Percentiles rank a stretch among this genome's conserved stretches.
phyloP scores from a whole-genome alignment of 2,329 filamentous ascomycete genomes.

The Rasamsonia emersonii region DNA sequence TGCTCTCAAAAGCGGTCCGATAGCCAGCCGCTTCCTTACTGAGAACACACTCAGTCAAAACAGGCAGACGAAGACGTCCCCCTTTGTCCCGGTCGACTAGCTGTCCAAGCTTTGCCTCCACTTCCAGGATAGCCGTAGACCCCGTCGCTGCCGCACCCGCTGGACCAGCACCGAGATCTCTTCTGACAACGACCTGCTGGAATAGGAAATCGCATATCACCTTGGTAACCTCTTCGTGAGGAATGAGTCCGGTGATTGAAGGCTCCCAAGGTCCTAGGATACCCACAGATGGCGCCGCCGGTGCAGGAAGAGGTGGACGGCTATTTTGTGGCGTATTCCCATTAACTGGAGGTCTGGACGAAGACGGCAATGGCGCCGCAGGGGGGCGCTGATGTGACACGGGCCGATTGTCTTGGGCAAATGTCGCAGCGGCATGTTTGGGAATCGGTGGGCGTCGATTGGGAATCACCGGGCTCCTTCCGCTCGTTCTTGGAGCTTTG shows the following conservation, averaged over 20 bases:
- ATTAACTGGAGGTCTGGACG: conserved; percentile 13
- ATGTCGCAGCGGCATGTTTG: conserved; percentile 19
- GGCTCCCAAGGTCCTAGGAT: conserved; percentile 41
- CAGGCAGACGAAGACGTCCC: conserved; percentile 57
- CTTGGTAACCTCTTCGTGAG: conserved; percentile 66
- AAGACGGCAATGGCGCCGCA: conserved; percentile 11
- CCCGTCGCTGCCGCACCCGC: conserved; percentile 49
- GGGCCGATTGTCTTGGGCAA: conserved; percentile 15
- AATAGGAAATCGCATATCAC: conserved; percentile 75
- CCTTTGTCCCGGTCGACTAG: conserved; percentile 66
- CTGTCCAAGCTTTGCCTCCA: conserved; percentile 87
- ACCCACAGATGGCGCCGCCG: conserved; percentile 13
- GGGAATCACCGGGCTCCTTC: conserved; percentile 33
- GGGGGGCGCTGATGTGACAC: conserved; percentile 11
- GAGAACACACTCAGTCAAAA: conserved; percentile 64
- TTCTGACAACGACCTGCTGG: conserved; percentile 57
- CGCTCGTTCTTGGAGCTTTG: conserved; percentile 33
- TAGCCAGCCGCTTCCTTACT: conserved; percentile 43
- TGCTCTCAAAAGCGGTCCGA: conserved; percentile 67
- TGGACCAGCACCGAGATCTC: conserved; percentile 50
- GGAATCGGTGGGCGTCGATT: conserved; percentile 25
- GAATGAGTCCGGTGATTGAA: conserved; percentile 60
- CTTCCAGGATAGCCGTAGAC: conserved; percentile 69
- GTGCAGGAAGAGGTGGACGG: conserved; percentile 12
- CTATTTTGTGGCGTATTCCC: conserved; percentile 21